A percentile compares a stretch with the other conserved stretches of the same genome.
These are phyloP conservation scores for Aspergillus sp. DNA, from an alignment of 2,329 filamentous ascomycete genomes.

Conservation along the genomic window DNA sequence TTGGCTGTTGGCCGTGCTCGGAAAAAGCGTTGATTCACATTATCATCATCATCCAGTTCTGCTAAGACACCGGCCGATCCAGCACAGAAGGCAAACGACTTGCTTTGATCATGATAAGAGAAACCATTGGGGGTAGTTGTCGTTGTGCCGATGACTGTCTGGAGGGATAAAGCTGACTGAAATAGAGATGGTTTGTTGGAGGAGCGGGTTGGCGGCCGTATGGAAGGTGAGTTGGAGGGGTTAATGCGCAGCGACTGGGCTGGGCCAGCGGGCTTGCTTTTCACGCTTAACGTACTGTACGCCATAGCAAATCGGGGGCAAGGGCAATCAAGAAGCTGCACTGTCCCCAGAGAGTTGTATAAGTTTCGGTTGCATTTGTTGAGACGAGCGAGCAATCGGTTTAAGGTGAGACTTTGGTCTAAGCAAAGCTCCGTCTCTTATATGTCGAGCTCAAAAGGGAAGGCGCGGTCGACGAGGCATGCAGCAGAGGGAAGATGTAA, in stretches of 20 bases:
- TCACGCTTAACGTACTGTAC: constrained; percentile 33
- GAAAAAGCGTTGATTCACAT: constrained; percentile 80
- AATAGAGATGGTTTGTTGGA: constrained; percentile 51
- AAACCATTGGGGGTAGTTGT: constrained; percentile 83
- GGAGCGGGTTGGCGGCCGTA: constrained; percentile 63
- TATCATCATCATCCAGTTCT: constrained; percentile 66
- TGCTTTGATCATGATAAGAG: constrained; percentile 70
- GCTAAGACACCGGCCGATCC: constrained; percentile 92
- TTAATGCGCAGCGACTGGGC: constrained; percentile 61
- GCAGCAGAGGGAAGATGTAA: neutral
- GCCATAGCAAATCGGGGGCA: constrained; percentile 33
- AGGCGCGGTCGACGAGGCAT: constrained; percentile 5
- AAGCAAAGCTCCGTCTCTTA: constrained; percentile 1
- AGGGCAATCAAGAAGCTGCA: constrained; percentile 24
- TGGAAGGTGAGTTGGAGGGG: constrained; percentile 73
- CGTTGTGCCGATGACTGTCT: constrained; percentile 87
- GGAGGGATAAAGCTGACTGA: constrained; percentile 63
- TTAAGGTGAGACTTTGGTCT: neutral
- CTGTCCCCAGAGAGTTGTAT: constrained; percentile 25
- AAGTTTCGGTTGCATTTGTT: constrained; percentile 28
- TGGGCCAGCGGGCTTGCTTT: constrained; percentile 35
- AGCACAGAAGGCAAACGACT: constrained; percentile 82
- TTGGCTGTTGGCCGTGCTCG: constrained; percentile 73
- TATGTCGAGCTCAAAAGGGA: neutral
- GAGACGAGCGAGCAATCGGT: neutral